A percentile compares a stretch with the other conserved stretches of the same genome.
Conservation (phyloP, 176 grass and related monocot genomes). For the Juncus inflexus region DNA sequence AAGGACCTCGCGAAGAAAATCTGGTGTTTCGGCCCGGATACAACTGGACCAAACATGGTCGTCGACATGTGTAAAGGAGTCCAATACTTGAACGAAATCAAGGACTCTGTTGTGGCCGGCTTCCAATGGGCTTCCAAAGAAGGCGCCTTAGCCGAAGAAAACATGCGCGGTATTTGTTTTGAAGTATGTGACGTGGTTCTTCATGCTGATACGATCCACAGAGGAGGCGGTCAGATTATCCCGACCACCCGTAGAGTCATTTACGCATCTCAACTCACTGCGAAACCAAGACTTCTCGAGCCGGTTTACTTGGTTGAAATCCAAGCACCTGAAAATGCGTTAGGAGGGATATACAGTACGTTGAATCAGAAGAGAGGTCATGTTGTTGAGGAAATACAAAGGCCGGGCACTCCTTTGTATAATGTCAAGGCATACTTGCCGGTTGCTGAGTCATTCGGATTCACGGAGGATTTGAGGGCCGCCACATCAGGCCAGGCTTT, state of each 20-base stretch:
- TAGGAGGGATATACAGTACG: constrained; percentile 34
- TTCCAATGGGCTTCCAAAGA: constrained; percentile 23
- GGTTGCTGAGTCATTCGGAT: constrained; percentile 50
- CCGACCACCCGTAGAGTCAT: constrained; percentile 37
- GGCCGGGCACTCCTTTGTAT: constrained; percentile 39
- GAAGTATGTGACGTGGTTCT: constrained; percentile 23
- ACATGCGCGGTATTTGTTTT: constrained; percentile 26
- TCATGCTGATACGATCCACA: constrained; percentile 37
- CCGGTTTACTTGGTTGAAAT: constrained; percentile 40
- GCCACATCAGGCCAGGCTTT: constrained; percentile 67
- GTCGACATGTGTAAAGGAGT: constrained; percentile 48
- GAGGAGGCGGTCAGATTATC: constrained; percentile 37
- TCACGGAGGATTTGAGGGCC: constrained; percentile 37
- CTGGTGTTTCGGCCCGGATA: constrained; percentile 27
- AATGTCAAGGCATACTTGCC: constrained; percentile 48
- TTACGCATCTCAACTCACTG: constrained; percentile 35
- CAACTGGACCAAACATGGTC: constrained; percentile 34
- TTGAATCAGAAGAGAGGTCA: constrained; percentile 40
- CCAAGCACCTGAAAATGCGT: constrained; percentile 32
- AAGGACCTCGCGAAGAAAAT: constrained; percentile 22
- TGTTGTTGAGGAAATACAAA: constrained; percentile 66
- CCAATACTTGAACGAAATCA: constrained; percentile 27
- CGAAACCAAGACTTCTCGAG: constrained; percentile 33
- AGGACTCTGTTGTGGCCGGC: constrained; percentile 4
- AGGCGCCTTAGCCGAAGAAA: constrained; percentile 21